Conservation (phyloP, 139 green algal genomes). For the Trebouxia sp. region DNA sequence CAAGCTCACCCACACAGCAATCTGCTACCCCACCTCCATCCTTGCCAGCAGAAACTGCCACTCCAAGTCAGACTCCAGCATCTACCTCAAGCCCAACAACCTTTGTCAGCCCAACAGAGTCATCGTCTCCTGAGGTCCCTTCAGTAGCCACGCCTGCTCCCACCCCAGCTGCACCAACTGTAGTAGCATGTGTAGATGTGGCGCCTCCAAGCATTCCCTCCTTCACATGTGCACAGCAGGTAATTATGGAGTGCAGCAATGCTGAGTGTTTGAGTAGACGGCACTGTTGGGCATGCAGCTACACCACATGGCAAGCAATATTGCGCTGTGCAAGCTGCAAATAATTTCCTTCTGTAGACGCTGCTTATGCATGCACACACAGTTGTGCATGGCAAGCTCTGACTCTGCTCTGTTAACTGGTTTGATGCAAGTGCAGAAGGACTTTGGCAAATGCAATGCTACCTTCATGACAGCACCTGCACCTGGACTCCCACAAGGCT, state of each 20-base stretch:
- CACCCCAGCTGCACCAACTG: neutral
- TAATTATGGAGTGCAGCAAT: neutral
- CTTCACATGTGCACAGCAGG: slow-evolving; percentile 6
- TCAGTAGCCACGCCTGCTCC: neutral
- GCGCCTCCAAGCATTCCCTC: neutral
- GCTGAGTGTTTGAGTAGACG: neutral
- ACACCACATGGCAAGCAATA: too few relatives aligned
- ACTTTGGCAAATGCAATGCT: slow-evolving; percentile 4
- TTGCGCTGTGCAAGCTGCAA: too few relatives aligned
- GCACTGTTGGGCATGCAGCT: neutral
- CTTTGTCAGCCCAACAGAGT: neutral
- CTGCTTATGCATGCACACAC: neutral
- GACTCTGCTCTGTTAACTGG: too few relatives aligned
- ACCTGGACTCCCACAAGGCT: neutral
- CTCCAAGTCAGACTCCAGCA: too few relatives aligned
- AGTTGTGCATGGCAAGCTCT: too few relatives aligned
- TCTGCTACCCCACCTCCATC: too few relatives aligned
- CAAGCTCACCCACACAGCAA: too few relatives aligned
- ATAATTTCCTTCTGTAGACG: too few relatives aligned
- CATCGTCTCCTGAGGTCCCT: neutral
- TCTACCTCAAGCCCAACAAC: too few relatives aligned
- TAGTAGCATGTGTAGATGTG: neutral
- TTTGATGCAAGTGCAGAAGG: too few relatives aligned
- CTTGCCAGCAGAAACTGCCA: too few relatives aligned
- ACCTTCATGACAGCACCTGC: neutral